These are phyloP conservation scores for Yarrowia phangngaensis DNA, from an alignment of 805 yeast genomes.

Conservation along the genomic window DNA sequence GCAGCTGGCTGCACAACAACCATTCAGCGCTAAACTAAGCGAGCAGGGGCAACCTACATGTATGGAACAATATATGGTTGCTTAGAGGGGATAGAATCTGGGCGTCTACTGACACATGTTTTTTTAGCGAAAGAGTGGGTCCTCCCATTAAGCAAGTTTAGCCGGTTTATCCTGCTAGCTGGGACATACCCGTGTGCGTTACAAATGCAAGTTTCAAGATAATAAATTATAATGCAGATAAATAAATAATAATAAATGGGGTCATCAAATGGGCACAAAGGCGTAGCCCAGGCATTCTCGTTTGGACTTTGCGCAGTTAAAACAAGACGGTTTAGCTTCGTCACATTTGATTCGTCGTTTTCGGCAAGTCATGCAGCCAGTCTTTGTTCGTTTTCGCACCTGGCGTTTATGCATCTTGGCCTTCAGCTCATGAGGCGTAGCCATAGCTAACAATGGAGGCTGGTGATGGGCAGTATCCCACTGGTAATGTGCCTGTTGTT, in stretches of 20 bases:
- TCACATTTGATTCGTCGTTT: slow-evolving; percentile 71
- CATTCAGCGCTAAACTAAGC: too few relatives aligned
- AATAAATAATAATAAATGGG: slow-evolving; percentile 6
- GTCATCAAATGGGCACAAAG: background rate
- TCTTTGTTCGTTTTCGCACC: slow-evolving; percentile 53
- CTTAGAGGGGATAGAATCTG: too few relatives aligned
- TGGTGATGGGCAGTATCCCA: too few relatives aligned
- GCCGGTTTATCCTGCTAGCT: too few relatives aligned
- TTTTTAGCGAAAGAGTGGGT: too few relatives aligned
- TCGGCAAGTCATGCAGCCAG: slow-evolving; percentile 74
- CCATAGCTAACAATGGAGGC: background rate
- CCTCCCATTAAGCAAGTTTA: too few relatives aligned
- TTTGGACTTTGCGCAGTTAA: slow-evolving; percentile 61
- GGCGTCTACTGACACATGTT: too few relatives aligned
- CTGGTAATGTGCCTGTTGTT: background rate
- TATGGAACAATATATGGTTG: too few relatives aligned
- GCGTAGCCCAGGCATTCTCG: slow-evolving; percentile 67
- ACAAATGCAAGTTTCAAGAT: too few relatives aligned
- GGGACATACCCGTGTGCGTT: too few relatives aligned
- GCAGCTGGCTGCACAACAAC: too few relatives aligned
- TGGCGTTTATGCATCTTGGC: slow-evolving; percentile 32
- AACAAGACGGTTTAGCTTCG: slow-evolving; percentile 65
- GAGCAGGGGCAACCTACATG: too few relatives aligned
- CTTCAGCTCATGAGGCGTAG: slow-evolving; percentile 10
- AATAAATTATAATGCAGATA: slow-evolving; percentile 14